Conservation (phyloP, 345 rosid species). For the Linum trigynum region DNA sequence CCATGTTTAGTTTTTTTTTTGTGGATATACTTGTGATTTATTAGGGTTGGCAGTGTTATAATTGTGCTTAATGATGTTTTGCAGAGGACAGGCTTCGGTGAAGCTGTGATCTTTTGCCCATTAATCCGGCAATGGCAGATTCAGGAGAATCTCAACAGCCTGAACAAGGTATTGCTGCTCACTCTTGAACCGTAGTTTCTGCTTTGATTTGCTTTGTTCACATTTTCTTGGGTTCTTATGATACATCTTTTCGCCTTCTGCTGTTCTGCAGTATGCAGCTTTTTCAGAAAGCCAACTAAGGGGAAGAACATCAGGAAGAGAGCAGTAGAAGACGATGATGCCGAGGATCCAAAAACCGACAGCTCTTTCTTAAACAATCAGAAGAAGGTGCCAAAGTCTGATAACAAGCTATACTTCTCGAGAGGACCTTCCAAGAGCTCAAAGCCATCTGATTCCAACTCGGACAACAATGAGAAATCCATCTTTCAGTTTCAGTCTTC, state of each 20-base stretch:
- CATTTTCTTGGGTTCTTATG: neutral
- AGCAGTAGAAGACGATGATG: slow-evolving; percentile 25
- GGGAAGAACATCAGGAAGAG: slow-evolving; percentile 54
- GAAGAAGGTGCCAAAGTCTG: slow-evolving; percentile 20
- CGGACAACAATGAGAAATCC: slow-evolving; percentile 18
- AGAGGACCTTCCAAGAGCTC: slow-evolving; percentile 48
- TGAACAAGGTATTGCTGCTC: slow-evolving; percentile 25
- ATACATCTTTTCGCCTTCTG: neutral
- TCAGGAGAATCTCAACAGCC: slow-evolving; percentile 10
- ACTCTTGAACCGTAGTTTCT: neutral
- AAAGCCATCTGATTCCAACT: neutral
- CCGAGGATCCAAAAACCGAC: slow-evolving; percentile 6
- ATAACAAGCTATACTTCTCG: slow-evolving; percentile 52
- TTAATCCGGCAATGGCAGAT: slow-evolving; percentile 29
- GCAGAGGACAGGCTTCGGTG: no score
- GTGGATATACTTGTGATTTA: no score
- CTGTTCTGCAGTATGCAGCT: slow-evolving; percentile 30
- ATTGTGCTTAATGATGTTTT: no score
- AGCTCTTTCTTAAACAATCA: slow-evolving; percentile 38
- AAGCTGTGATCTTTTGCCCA: no score
- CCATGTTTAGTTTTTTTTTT: no score
- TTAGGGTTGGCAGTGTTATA: no score
- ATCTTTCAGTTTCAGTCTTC: slow-evolving; percentile 73
- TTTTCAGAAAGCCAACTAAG: no score
- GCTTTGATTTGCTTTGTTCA: neutral